Conservation (phyloP, 2,329 filamentous ascomycete genomes). For the Botryotinia globosa region DNA sequence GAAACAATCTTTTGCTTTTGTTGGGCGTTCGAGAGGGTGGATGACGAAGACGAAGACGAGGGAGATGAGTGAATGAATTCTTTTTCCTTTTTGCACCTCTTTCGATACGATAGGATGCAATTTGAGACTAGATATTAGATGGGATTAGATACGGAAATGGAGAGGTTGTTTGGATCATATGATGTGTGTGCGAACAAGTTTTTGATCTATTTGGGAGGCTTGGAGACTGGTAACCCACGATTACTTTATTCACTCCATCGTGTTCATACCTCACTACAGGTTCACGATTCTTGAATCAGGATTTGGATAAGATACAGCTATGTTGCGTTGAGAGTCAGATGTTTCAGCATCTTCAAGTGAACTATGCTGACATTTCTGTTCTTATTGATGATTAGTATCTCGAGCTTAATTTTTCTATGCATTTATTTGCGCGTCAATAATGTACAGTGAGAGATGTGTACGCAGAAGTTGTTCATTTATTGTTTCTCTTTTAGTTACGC, state of each 20-base stretch:
- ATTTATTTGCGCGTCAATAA: neutral
- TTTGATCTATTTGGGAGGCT: neutral
- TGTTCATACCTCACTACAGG: neutral
- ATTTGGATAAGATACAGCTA: neutral
- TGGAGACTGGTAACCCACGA: neutral
- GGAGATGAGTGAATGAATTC: neutral
- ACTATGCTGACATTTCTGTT: neutral
- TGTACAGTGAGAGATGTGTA: neutral
- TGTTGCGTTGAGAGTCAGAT: neutral
- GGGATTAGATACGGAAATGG: neutral
- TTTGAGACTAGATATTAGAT: neutral
- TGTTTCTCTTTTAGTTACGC: neutral
- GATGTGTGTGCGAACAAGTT: neutral
- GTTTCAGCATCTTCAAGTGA: neutral
- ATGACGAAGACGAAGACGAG: neutral
- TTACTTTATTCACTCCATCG: neutral
- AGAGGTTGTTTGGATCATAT: neutral
- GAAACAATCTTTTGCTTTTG: neutral
- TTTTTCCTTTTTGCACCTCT: neutral
- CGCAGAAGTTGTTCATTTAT: neutral
- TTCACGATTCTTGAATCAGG: neutral
- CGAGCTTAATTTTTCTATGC: neutral
- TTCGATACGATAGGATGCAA: neutral
- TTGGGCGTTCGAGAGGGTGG: neutral
- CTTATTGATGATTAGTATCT: neutral